Percentiles rank a stretch among this genome's conserved stretches.
Evolutionary conservation across 345 rosid genomes (phyloP).

Genomic region (Cardamine occulta): DNA sequence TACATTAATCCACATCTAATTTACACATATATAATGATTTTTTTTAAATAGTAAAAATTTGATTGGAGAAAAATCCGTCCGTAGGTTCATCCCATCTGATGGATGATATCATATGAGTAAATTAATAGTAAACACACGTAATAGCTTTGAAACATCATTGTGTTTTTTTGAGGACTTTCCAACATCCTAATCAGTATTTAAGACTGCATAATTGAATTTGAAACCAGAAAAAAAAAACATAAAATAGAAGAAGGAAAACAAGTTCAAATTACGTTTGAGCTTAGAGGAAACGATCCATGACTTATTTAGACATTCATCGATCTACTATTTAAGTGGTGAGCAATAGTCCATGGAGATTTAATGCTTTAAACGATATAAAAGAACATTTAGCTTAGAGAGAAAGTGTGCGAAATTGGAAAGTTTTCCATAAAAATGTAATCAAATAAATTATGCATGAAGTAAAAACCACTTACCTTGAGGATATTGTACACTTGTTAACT

Average conservation of each 20-base stretch:
- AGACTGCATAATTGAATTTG: not conserved
- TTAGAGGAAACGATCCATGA: too few relatives aligned
- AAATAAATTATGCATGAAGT: conserved; percentile 1
- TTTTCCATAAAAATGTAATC: not conserved
- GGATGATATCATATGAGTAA: not conserved
- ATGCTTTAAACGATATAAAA: not conserved
- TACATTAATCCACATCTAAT: not conserved
- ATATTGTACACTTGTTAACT: not conserved
- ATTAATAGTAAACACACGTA: not conserved
- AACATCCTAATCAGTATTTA: not conserved
- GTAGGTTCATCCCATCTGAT: not conserved
- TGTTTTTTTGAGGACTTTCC: not conserved
- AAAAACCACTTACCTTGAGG: conserved; percentile 6
- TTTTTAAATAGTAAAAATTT: not conserved
- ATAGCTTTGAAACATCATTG: not conserved
- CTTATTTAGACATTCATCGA: not conserved
- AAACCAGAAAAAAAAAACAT: not conserved
- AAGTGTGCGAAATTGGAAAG: not conserved
- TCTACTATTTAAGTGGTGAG: not conserved
- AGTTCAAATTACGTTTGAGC: too few relatives aligned
- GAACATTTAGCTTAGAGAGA: not conserved
- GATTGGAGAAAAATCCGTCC: not conserved
- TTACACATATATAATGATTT: not conserved
- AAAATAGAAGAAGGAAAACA: not conserved
- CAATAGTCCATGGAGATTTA: not conserved